These are phyloP conservation scores for Salix caprea DNA, from an alignment of 345 rosid species.

Conservation along the genomic window DNA sequence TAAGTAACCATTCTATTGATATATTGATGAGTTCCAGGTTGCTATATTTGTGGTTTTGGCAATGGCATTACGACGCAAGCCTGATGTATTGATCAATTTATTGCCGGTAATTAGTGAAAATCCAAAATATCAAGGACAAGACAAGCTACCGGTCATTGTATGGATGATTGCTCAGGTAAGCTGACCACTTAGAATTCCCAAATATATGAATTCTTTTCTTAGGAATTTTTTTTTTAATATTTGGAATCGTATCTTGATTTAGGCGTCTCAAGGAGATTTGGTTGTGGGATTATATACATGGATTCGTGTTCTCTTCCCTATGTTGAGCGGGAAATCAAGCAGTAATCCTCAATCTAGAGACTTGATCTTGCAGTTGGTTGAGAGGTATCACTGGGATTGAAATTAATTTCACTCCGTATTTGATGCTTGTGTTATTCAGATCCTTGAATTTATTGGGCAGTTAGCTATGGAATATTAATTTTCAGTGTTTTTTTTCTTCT, in stretches of 20 bases:
- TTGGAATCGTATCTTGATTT: neutral
- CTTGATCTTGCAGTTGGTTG: conserved; percentile 10
- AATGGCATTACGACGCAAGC: conserved; percentile 3
- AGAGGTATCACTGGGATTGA: conserved; percentile 4
- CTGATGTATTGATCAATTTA: conserved; percentile 12
- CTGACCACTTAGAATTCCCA: neutral
- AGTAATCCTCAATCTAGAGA: conserved; percentile 5
- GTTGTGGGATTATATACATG: conserved; percentile 13
- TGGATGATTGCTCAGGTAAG: conserved; percentile 18
- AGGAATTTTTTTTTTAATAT: too few relatives aligned
- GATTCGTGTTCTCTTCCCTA: conserved; percentile 13
- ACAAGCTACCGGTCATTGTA: conserved; percentile 7
- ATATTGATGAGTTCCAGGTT: neutral
- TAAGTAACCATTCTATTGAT: neutral
- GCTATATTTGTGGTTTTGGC: conserved; percentile 14
- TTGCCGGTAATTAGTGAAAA: conserved; percentile 8
- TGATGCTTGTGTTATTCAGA: neutral
- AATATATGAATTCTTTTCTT: neutral
- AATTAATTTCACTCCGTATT: neutral
- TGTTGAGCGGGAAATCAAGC: conserved; percentile 4
- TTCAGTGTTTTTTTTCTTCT: neutral
- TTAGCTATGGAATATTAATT: neutral
- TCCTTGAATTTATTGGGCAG: neutral
- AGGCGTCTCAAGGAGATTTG: conserved; percentile 13
- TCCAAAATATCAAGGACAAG: conserved; percentile 13